Conservation (phyloP, 208 protist species). For the Entamoeba histolytica region DNA sequence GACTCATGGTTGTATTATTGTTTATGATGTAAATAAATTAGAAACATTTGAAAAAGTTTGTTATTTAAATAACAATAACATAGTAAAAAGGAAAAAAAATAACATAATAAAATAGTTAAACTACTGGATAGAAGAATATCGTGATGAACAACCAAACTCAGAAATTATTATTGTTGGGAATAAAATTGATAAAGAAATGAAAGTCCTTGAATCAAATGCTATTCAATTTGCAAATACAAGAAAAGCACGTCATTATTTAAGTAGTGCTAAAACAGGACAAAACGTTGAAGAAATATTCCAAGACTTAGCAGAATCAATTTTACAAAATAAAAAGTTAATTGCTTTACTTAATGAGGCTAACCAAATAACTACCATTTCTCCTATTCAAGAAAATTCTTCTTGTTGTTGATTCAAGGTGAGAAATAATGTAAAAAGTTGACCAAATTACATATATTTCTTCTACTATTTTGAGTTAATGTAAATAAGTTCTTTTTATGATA, state of each 20-base stretch:
- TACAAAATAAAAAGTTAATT: background rate
- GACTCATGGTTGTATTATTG: constrained; percentile 23
- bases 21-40: constrained; percentile 29
- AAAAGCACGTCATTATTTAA: background rate
- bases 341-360: background rate
- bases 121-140: background rate
- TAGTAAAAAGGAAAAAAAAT: constrained; percentile 28
- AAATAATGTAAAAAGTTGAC: too few relatives aligned
- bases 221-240: background rate
- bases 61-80: constrained; percentile 22
- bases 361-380: background rate
- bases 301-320: background rate
- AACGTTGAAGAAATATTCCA: background rate
- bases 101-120: background rate
- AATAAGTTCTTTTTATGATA: too few relatives aligned
- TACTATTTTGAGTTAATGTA: too few relatives aligned
- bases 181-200: background rate
- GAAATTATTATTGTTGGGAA: background rate
- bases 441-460: too few relatives aligned
- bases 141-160: background rate
- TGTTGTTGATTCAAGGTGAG: background rate
- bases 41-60: constrained; percentile 18
- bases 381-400: background rate
- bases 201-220: background rate
- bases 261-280: background rate